phyloP scores from a whole-genome alignment of 805 yeast genomes.

The Metschnikowia sp. region DNA sequence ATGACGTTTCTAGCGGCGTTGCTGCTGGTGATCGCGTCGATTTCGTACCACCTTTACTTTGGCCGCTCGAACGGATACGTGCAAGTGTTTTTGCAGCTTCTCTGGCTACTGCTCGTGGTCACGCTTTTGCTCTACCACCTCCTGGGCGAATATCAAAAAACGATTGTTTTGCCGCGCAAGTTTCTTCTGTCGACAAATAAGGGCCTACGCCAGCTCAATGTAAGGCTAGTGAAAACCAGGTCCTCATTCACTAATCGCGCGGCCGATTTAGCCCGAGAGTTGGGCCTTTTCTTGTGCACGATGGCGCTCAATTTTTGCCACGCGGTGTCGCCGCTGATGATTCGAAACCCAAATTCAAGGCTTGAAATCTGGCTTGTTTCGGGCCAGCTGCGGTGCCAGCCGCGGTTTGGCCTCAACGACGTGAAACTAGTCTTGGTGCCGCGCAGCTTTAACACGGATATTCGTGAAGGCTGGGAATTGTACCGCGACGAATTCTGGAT shows the following conservation, averaged over 20 bases:
- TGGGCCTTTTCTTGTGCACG: slow-evolving; percentile 29
- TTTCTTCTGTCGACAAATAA: slow-evolving; percentile 82
- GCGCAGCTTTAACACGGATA: slow-evolving; percentile 74
- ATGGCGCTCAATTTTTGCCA: slow-evolving; percentile 31
- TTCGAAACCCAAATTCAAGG: slow-evolving; percentile 28
- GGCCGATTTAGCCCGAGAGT: slow-evolving; percentile 36
- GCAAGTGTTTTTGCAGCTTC: slow-evolving; percentile 47
- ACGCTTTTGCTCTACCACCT: slow-evolving; percentile 75
- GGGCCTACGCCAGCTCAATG: slow-evolving; percentile 80
- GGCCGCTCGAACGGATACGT: slow-evolving; percentile 18
- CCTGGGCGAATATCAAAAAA: slow-evolving; percentile 85
- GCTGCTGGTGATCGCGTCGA: slow-evolving; percentile 39
- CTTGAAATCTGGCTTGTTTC: slow-evolving; percentile 39
- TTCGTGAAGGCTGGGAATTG: slow-evolving; percentile 92
- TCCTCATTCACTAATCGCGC: slow-evolving; percentile 31
- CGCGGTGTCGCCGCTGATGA: slow-evolving; percentile 31
- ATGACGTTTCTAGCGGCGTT: slow-evolving; percentile 46
- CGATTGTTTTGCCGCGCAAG: slow-evolving; percentile 76
- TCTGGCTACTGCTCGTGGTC: slow-evolving; percentile 58
- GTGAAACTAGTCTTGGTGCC: slow-evolving; percentile 81
- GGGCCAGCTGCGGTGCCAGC: slow-evolving; percentile 48
- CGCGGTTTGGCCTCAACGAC: slow-evolving; percentile 65
- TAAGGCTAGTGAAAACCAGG: slow-evolving; percentile 65
- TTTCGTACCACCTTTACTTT: slow-evolving; percentile 37
- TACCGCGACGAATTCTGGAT: slow-evolving; percentile 94